phyloP scores from a whole-genome alignment of 1,139 yeast genomes.

The Saccharomyces hybrid region DNA sequence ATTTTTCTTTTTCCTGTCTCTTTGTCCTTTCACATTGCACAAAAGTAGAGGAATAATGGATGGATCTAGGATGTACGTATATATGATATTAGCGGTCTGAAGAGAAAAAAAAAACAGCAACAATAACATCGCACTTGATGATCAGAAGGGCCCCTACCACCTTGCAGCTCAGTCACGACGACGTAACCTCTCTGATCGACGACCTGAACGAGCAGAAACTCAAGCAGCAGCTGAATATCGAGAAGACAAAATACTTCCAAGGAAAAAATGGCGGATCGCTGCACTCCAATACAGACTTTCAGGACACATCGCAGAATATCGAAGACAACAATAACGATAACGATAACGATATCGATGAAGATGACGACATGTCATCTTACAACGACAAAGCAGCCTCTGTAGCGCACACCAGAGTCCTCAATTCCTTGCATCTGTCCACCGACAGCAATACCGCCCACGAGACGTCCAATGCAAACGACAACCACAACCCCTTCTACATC shows the following conservation, averaged over 20 bases:
- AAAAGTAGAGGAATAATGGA: background rate
- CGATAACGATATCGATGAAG: background rate
- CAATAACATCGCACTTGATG: slow-evolving; percentile 4
- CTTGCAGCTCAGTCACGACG: slow-evolving; percentile 12
- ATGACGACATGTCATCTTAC: background rate
- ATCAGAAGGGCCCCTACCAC: slow-evolving; percentile 15
- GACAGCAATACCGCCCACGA: background rate
- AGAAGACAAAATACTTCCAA: slow-evolving; percentile 1
- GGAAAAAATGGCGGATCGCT: background rate
- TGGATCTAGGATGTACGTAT: background rate
- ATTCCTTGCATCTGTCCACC: background rate
- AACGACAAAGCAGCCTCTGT: background rate
- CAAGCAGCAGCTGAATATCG: slow-evolving; percentile 1
- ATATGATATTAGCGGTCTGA: too few species aligned
- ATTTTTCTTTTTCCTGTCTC: background rate
- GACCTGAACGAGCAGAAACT: slow-evolving; percentile 14
- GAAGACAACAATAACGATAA: background rate
- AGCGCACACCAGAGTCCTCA: background rate
- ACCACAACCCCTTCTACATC: background rate
- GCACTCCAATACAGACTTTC: background rate
- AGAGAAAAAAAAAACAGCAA: too few species aligned
- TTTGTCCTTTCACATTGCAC: background rate
- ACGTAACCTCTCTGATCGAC: slow-evolving; percentile 12
- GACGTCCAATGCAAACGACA: background rate
- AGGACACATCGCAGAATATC: background rate